Evolutionary conservation across 2,329 filamentous ascomycete genomes (phyloP).

Genomic region (Cercospora berteroae): DNA sequence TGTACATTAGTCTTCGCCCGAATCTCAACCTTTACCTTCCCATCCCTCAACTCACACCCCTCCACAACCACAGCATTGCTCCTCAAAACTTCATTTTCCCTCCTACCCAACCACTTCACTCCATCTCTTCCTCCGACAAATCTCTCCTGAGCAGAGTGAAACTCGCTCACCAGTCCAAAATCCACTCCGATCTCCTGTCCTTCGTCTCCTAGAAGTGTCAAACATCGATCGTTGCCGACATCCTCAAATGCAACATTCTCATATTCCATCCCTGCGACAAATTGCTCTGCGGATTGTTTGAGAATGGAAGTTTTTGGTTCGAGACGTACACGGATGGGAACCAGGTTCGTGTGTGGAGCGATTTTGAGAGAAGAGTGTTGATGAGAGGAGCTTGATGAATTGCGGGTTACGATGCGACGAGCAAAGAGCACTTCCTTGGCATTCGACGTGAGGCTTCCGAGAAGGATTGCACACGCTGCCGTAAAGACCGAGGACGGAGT

Average conservation of each 20-base stretch:
- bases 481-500: constrained; percentile 9
- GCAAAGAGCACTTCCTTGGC: constrained; percentile 12
- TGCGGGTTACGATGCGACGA: neutral
- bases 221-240: neutral
- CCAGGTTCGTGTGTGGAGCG: neutral
- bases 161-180: constrained; percentile 7
- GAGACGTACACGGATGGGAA: constrained; percentile 7
- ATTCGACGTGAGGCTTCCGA: neutral
- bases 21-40: neutral
- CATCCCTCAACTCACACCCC: neutral
- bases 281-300: constrained; percentile 9
- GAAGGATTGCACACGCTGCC: constrained; percentile 3
- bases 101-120: neutral
- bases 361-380: neutral
- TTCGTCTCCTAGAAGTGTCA: neutral
- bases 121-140: neutral
- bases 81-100: neutral
- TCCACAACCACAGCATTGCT: constrained; percentile 5
- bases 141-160: neutral
- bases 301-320: constrained; percentile 2
- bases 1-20: constrained; percentile 1
- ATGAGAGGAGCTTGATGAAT: neutral
- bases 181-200: neutral
- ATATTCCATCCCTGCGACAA: constrained; percentile 5
- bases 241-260: neutral